A percentile compares a stretch with the other conserved stretches of the same genome.
phyloP scores from a whole-genome alignment of 108 stramenopile genomes.

The Cylindrotheca fusiformis region DNA sequence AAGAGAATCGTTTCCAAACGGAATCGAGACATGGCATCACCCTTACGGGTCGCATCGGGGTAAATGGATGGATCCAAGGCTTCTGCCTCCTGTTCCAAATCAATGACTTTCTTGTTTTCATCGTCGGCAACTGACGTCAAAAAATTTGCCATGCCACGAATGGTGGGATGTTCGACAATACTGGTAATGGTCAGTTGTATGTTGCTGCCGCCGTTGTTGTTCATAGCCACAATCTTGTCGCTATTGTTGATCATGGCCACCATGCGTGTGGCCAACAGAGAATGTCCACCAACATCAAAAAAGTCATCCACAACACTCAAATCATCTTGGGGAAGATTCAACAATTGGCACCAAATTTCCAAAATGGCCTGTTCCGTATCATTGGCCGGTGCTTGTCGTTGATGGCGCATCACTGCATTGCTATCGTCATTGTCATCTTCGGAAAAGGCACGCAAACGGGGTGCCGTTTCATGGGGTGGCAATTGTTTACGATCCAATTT shows the following conservation, averaged over 20 bases:
- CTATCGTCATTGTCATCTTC: slow-evolving; percentile 1
- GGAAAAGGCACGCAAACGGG: slow-evolving; percentile 32
- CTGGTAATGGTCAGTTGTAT: slow-evolving; percentile 23
- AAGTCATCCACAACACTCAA: slow-evolving; percentile 36
- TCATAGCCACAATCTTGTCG: slow-evolving; percentile 4
- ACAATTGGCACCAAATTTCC: slow-evolving; percentile 17
- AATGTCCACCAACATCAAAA: slow-evolving; percentile 77
- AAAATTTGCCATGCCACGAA: slow-evolving; percentile 8
- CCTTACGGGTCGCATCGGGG: slow-evolving; percentile 26
- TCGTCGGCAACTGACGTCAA: slow-evolving; percentile 1
- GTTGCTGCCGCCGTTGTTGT: slow-evolving; percentile 7
- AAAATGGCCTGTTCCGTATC: slow-evolving; percentile 25
- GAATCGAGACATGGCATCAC: slow-evolving; percentile 30
- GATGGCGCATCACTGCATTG: background rate
- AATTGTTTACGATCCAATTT: slow-evolving; percentile 67
- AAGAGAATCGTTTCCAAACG: slow-evolving; percentile 23
- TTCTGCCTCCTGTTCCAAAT: slow-evolving; percentile 31
- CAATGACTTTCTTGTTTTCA: slow-evolving; percentile 11
- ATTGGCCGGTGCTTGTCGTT: slow-evolving; percentile 21
- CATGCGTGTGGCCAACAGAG: slow-evolving; percentile 61
- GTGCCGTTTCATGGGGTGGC: slow-evolving; percentile 32
- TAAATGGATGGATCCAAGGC: slow-evolving; percentile 28
- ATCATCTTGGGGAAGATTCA: slow-evolving; percentile 22
- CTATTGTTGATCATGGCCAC: slow-evolving; percentile 32
- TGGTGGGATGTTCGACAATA: slow-evolving; percentile 24